Conservation (phyloP, 352 stramenopile species). For the Pythium utonaiense region DNA sequence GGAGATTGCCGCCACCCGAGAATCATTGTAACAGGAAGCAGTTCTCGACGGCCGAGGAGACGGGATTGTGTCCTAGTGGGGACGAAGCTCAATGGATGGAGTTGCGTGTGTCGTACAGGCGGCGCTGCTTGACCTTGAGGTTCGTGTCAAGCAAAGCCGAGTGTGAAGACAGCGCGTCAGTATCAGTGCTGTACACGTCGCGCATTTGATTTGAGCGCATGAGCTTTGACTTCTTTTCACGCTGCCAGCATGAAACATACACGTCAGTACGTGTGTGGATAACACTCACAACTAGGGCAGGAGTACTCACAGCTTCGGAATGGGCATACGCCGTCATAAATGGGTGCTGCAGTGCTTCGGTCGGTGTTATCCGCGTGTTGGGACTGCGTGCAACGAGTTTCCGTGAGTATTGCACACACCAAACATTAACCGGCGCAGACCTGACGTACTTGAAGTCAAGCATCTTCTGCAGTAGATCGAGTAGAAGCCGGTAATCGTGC, state of each 20-base stretch:
- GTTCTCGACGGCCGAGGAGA: no score
- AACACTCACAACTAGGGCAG: background rate
- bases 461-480: constrained; percentile 94
- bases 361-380: constrained; percentile 86
- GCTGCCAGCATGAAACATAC: constrained; percentile 3
- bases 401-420: background rate
- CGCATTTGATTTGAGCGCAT: constrained; percentile 26
- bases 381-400: constrained; percentile 39
- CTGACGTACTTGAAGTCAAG: constrained; percentile 90
- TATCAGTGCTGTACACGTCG: constrained; percentile 24
- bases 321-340: constrained; percentile 77
- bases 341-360: constrained; percentile 91
- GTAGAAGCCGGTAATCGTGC: constrained; percentile 90
- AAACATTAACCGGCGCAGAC: background rate
- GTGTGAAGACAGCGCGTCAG: background rate
- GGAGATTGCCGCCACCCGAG: no score
- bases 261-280: background rate
- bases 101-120: constrained; percentile 23
- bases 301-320: constrained; percentile 31
- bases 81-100: constrained; percentile 19
- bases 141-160: constrained; percentile 17
- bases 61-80: background rate
- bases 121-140: constrained; percentile 24
- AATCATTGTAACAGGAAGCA: no score
- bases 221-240: constrained; percentile 30